Percentiles rank a stretch among this genome's conserved stretches.
Evolutionary conservation across 2,329 filamentous ascomycete genomes (phyloP).

Genomic region (Rhynchosporium graminicola): DNA sequence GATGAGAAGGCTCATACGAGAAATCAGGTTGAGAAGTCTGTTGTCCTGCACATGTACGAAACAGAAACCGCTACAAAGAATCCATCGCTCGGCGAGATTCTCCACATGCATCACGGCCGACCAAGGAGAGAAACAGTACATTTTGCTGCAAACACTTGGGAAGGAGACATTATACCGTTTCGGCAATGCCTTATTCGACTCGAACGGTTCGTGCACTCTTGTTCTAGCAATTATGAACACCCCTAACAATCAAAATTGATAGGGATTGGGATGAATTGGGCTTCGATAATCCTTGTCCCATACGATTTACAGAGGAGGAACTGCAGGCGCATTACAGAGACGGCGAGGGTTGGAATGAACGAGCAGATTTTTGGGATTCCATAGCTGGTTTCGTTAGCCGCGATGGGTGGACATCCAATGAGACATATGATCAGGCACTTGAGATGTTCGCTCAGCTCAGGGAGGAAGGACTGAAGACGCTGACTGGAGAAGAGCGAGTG

Average conservation of each 20-base stretch:
- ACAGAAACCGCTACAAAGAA: conserved; percentile 37
- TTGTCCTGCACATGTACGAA: conserved; percentile 38
- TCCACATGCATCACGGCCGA: conserved; percentile 34
- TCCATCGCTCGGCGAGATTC: conserved; percentile 35
- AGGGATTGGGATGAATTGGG: conserved; percentile 40
- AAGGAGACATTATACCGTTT: conserved; percentile 40
- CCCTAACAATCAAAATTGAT: conserved; percentile 21
- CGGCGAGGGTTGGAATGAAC: conserved; percentile 39
- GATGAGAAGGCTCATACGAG: conserved; percentile 34
- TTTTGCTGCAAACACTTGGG: conserved; percentile 40
- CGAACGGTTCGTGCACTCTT: conserved; percentile 24
- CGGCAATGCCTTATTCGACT: conserved; percentile 40
- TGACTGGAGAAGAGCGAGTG: conserved; percentile 40
- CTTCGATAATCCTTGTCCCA: conserved; percentile 38
- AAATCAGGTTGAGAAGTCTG: conserved; percentile 32
- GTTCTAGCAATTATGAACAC: conserved; percentile 7
- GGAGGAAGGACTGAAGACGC: conserved; percentile 38
- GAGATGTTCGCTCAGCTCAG: conserved; percentile 42
- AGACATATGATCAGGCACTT: conserved; percentile 42
- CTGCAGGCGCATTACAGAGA: conserved; percentile 30
- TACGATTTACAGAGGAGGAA: conserved; percentile 32
- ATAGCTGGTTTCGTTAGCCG: conserved; percentile 41
- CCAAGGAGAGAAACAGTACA: conserved; percentile 37
- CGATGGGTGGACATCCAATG: conserved; percentile 43
- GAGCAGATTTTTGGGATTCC: conserved; percentile 42